These are phyloP conservation scores for Neurospora sp. DNA, from an alignment of 495 filamentous ascomycete species.

Conservation along the genomic window DNA sequence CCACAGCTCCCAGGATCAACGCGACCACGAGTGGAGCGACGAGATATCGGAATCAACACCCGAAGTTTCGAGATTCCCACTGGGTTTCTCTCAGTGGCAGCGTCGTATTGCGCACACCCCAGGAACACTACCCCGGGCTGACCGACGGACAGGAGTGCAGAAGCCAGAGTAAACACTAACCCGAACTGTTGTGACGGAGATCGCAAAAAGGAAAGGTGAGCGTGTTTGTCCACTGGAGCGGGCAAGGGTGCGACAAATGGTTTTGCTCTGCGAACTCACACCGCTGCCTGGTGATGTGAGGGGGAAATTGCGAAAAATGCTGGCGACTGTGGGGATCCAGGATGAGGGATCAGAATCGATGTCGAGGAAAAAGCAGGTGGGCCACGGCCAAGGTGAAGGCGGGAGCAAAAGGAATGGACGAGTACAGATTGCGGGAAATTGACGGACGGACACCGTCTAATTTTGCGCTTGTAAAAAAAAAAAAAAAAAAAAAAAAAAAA, in stretches of 20 bases:
- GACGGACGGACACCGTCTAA: neutral
- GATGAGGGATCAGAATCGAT: neutral
- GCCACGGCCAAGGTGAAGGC: neutral
- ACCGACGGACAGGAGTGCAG: neutral
- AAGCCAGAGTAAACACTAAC: constrained; percentile 5
- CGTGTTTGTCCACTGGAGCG: neutral
- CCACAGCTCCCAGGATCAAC: constrained; percentile 18
- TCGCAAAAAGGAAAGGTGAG: constrained; percentile 3
- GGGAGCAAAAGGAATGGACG: neutral
- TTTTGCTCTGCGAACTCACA: constrained; percentile 1
- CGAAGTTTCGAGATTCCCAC: constrained; percentile 34
- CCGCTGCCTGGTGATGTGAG: neutral
- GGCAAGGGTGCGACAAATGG: constrained; percentile 9
- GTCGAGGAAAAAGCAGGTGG: neutral
- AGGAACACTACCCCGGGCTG: constrained; percentile 9
- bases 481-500: neutral
- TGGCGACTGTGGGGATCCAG: neutral
- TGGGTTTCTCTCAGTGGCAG: constrained; percentile 16
- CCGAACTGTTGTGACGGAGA: constrained; percentile 1
- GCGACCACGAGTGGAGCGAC: constrained; percentile 24
- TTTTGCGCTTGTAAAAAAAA: neutral
- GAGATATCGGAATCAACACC: constrained; percentile 34
- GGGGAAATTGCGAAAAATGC: neutral
- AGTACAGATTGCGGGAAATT: neutral
- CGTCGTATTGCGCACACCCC: constrained; percentile 1